A percentile compares a stretch with the other conserved stretches of the same genome.
Conservation (phyloP, 768 basidiomycete species). For the Holtermannia corniformis region DNA sequence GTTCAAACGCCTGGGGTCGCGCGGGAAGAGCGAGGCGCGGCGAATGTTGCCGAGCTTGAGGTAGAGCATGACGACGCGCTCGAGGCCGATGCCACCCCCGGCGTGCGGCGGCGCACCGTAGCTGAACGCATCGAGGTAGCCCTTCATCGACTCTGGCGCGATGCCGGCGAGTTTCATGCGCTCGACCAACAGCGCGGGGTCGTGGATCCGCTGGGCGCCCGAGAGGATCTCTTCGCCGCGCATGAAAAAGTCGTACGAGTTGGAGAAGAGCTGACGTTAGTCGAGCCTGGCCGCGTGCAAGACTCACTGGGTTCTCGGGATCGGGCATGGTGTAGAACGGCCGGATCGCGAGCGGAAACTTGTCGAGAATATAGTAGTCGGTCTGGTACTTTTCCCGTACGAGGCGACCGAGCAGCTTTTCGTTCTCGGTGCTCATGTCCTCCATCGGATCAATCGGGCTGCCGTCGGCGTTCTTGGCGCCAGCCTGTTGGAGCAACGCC, state of each 20-base stretch:
- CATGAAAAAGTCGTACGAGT: conserved; percentile 99
- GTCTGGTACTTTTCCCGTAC: conserved; percentile 90
- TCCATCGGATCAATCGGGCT: conserved; percentile 57
- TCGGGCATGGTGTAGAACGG: conserved; percentile 99
- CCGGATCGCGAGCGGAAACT: conserved; percentile 89
- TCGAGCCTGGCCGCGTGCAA: background rate
- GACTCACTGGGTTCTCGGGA: conserved; percentile 66
- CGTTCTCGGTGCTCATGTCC: conserved; percentile 90
- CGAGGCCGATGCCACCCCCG: conserved; percentile 89
- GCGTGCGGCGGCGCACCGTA: conserved; percentile 94
- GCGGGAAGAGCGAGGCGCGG: conserved; percentile 83
- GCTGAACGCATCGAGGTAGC: conserved; percentile 87
- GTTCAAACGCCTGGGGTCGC: conserved; percentile 89
- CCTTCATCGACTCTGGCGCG: conserved; percentile 82
- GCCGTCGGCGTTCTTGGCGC: conserved; percentile 43
- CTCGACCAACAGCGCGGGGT: conserved; percentile 66
- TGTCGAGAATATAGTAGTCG: conserved; percentile 99
- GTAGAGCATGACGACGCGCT: conserved; percentile 95
- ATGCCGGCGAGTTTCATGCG: conserved; percentile 81
- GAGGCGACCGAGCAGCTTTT: conserved; percentile 80
- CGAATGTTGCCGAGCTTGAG: conserved; percentile 93
- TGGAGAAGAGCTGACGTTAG: conserved; percentile 63
- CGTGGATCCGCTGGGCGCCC: conserved; percentile 95
- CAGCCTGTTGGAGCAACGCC: conserved; percentile 75
- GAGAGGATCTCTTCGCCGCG: conserved; percentile 97